Evolutionary conservation across 2,329 filamentous ascomycete species (phyloP).

Genomic region (Colletotrichum costaricense): DNA sequence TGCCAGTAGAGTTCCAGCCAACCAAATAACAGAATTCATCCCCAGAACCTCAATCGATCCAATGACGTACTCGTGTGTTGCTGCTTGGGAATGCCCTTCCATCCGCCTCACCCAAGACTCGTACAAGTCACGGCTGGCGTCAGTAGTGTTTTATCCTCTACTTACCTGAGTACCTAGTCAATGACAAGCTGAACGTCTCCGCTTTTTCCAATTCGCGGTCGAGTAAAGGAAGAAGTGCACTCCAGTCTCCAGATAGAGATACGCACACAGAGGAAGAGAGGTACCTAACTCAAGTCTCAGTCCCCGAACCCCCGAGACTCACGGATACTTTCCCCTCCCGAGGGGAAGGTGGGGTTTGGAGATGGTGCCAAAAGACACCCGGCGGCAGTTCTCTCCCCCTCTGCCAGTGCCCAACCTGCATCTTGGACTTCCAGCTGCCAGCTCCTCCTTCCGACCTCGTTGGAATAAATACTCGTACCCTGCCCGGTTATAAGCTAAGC

Average conservation of each 20-base stretch:
- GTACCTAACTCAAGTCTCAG: not conserved
- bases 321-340: slow-evolving; percentile 10
- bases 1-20: not conserved
- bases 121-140: slow-evolving; percentile 15
- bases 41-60: not conserved
- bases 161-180: not conserved
- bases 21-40: not conserved
- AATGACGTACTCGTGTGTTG: slow-evolving; percentile 18
- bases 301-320: slow-evolving; percentile 34
- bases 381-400: slow-evolving; percentile 28
- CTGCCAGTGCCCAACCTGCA: slow-evolving; percentile 6
- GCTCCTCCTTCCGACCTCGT: not conserved
- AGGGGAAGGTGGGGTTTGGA: slow-evolving; percentile 33
- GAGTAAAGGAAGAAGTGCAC: not conserved
- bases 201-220: slow-evolving; percentile 8
- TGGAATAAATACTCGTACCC: slow-evolving; percentile 34
- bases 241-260: not conserved
- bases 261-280: not conserved
- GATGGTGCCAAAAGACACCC: slow-evolving; percentile 16
- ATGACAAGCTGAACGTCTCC: slow-evolving; percentile 22
- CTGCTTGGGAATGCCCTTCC: not conserved
- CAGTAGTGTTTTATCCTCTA: slow-evolving; percentile 22
- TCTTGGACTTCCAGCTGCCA: not conserved
- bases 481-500: slow-evolving; percentile 22
- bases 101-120: slow-evolving; percentile 5